These are phyloP conservation scores for Echinosophora koreensis DNA, from an alignment of 306 rosid genomes.

Conservation along the genomic window DNA sequence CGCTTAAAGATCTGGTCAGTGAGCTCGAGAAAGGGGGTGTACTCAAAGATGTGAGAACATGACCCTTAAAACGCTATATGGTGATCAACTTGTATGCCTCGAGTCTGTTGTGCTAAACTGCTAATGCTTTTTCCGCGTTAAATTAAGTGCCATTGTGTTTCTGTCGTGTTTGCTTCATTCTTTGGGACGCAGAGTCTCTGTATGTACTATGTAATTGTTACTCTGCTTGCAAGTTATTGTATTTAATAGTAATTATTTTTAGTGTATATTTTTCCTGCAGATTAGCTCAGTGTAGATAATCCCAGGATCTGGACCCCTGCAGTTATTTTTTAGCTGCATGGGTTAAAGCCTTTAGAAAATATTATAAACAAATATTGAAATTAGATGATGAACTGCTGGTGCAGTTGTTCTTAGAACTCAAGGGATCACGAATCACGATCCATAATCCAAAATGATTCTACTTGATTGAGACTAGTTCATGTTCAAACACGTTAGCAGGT, in stretches of 20 bases:
- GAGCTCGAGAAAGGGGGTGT: slow-evolving; percentile 90
- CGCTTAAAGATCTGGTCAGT: slow-evolving; percentile 76
- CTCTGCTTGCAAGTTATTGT: slow-evolving; percentile 31
- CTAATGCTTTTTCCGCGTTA: slow-evolving; percentile 14
- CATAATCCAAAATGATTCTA: too few species aligned
- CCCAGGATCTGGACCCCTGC: neutral
- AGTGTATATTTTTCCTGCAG: slow-evolving; percentile 9
- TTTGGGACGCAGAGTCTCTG: slow-evolving; percentile 19
- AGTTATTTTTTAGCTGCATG: too few species aligned
- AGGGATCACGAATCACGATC: too few species aligned
- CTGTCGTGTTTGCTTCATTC: slow-evolving; percentile 34
- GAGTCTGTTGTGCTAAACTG: slow-evolving; percentile 10
- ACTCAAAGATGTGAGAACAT: slow-evolving; percentile 74
- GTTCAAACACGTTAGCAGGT: slow-evolving; percentile 1
- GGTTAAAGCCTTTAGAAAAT: too few species aligned
- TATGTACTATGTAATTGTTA: slow-evolving; percentile 42
- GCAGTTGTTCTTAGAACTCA: too few species aligned
- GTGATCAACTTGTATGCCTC: neutral
- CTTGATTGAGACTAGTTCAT: neutral
- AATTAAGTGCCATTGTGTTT: slow-evolving; percentile 26
- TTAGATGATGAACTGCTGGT: too few species aligned
- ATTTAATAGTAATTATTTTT: slow-evolving; percentile 34
- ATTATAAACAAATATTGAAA: neutral
- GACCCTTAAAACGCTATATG: slow-evolving; percentile 34
- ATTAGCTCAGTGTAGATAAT: slow-evolving; percentile 23